phyloP scores from a whole-genome alignment of 2,329 filamentous ascomycete genomes.

The Colletotrichum tropicicola region DNA sequence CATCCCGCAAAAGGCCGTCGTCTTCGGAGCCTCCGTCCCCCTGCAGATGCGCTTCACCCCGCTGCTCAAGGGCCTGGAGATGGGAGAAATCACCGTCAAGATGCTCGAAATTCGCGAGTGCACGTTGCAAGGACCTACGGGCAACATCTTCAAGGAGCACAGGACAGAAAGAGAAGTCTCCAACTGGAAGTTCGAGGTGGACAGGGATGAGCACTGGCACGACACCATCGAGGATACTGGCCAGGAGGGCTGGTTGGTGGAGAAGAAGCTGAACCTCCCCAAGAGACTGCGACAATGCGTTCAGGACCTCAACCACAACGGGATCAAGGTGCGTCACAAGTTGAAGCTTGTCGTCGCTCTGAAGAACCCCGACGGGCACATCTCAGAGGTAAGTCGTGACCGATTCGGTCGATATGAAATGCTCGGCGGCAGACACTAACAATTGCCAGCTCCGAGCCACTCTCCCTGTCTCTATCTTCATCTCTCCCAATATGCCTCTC shows the following conservation, averaged over 20 bases:
- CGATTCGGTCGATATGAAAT: neutral
- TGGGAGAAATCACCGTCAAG: slow-evolving; percentile 84
- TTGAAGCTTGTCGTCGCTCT: slow-evolving; percentile 90
- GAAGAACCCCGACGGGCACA: slow-evolving; percentile 93
- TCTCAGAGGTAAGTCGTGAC: slow-evolving; percentile 75
- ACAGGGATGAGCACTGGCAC: slow-evolving; percentile 70
- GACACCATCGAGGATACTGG: slow-evolving; percentile 74
- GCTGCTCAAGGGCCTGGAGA: slow-evolving; percentile 84
- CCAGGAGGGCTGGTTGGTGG: slow-evolving; percentile 72
- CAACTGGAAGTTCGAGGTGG: slow-evolving; percentile 64
- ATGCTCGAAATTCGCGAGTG: slow-evolving; percentile 83
- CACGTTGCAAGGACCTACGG: slow-evolving; percentile 56
- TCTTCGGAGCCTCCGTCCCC: slow-evolving; percentile 87
- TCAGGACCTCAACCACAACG: slow-evolving; percentile 88
- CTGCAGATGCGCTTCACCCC: slow-evolving; percentile 90
- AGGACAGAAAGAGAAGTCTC: slow-evolving; percentile 72
- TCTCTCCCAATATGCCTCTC: slow-evolving; percentile 90
- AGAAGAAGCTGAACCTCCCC: slow-evolving; percentile 74
- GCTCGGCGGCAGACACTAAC: slow-evolving; percentile 17
- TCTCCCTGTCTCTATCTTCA: slow-evolving; percentile 91
- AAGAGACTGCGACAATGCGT: slow-evolving; percentile 84
- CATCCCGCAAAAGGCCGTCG: slow-evolving; percentile 91
- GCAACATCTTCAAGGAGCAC: slow-evolving; percentile 61
- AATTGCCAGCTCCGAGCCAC: slow-evolving; percentile 78
- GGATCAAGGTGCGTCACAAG: slow-evolving; percentile 93